Conservation (phyloP, 345 rosid genomes). For the Eucalyptus cladocalyx region DNA sequence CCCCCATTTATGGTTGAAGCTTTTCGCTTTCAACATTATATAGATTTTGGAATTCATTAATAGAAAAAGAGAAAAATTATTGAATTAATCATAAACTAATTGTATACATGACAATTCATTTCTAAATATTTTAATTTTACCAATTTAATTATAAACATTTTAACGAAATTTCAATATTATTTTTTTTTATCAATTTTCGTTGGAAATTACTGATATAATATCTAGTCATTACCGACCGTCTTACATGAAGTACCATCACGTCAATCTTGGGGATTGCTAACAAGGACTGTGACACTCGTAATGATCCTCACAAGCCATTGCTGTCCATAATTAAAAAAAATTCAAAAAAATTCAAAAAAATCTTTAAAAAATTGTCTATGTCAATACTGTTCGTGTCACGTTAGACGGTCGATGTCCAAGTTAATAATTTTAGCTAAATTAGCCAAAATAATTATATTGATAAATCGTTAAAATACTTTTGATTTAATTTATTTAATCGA, state of each 20-base stretch:
- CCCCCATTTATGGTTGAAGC: neutral
- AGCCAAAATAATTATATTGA: accelerated
- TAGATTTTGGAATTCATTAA: neutral
- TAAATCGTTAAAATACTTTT: accelerated
- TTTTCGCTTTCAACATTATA: neutral
- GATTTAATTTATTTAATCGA: accelerated
- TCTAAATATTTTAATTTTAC: neutral
- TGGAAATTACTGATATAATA: accelerated
- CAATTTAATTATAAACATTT: neutral
- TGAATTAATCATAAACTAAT: accelerated
- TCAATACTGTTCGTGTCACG: accelerated
- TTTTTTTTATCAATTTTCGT: neutral
- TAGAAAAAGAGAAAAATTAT: neutral
- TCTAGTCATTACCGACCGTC: accelerated
- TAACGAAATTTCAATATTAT: accelerated
- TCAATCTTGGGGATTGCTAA: accelerated
- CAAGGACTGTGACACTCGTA: accelerated
- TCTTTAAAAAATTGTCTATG: accelerated
- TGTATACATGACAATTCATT: accelerated
- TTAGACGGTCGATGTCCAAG: accelerated
- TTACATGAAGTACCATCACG: accelerated
- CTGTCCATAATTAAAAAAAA: accelerated
- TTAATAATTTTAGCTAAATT: neutral
- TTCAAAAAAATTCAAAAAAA: neutral
- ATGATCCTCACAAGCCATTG: accelerated